These are phyloP conservation scores for Aspergillus caelatus DNA, from an alignment of 2,329 filamentous ascomycete genomes.

Conservation along the genomic window DNA sequence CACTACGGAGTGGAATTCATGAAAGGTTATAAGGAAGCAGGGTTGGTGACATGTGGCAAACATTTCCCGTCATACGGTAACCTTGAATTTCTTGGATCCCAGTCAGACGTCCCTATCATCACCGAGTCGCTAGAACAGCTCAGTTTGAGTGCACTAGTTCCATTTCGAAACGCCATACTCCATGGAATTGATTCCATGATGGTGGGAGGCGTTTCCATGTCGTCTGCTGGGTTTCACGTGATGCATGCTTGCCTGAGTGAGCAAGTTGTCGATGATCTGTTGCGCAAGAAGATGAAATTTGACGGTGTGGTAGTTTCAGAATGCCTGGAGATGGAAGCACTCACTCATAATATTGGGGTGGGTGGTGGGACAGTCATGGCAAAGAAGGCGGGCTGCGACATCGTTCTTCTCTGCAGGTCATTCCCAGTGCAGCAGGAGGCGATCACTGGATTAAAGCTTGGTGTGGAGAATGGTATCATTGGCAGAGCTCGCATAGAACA, in stretches of 20 bases:
- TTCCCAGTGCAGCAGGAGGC: conserved; percentile 89
- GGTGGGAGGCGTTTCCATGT: conserved; percentile 90
- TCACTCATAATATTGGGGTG: conserved; percentile 95
- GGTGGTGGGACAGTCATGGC: conserved; percentile 97
- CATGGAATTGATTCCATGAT: conserved; percentile 93
- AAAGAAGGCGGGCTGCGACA: conserved; percentile 91
- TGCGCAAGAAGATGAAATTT: conserved; percentile 87
- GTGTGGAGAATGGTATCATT: conserved; percentile 88
- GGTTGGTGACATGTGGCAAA: conserved; percentile 87
- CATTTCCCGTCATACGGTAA: conserved; percentile 97
- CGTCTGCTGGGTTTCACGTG: conserved; percentile 87
- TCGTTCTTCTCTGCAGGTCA: conserved; percentile 84
- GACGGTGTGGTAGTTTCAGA: conserved; percentile 92
- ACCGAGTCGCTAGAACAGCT: conserved; percentile 92
- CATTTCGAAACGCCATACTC: conserved; percentile 86
- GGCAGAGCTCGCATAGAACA: conserved; percentile 76
- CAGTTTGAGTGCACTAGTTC: conserved; percentile 86
- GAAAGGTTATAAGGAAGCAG: conserved; percentile 89
- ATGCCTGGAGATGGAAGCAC: conserved; percentile 93
- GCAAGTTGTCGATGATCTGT: conserved; percentile 85
- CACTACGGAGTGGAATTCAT: conserved; percentile 89
- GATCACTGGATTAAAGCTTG: conserved; percentile 84
- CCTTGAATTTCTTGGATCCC: conserved; percentile 88
- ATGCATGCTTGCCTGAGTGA: conserved; percentile 94
- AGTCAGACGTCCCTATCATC: conserved; percentile 90